Conservation (phyloP, 768 basidiomycete species). For the Cystobasidium onofrii region DNA sequence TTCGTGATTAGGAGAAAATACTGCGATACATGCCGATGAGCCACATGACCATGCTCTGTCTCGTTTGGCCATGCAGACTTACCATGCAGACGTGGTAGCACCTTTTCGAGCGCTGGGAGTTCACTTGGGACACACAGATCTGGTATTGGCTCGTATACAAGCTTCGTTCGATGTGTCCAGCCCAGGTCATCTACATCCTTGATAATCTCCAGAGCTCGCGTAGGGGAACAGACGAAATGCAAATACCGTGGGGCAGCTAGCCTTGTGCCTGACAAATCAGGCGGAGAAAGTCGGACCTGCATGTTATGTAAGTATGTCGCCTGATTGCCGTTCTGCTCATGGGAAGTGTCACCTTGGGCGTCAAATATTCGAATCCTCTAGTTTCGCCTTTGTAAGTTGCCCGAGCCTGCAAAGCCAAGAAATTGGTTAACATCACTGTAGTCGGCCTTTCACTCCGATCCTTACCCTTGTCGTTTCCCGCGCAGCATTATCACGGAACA, state of each 20-base stretch:
- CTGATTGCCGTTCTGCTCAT: not conserved
- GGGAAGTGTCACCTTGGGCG: slow-evolving; percentile 54
- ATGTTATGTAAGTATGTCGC: not conserved
- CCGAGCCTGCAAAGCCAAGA: slow-evolving; percentile 53
- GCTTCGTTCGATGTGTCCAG: slow-evolving; percentile 52
- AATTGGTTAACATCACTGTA: too few relatives aligned
- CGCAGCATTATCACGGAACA: slow-evolving; percentile 51
- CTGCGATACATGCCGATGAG: slow-evolving; percentile 32
- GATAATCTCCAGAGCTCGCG: slow-evolving; percentile 60
- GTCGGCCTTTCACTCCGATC: too few relatives aligned
- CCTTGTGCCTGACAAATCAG: slow-evolving; percentile 55
- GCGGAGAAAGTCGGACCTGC: slow-evolving; percentile 47
- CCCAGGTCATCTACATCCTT: slow-evolving; percentile 54
- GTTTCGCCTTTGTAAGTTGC: slow-evolving; percentile 67
- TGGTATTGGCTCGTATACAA: slow-evolving; percentile 83
- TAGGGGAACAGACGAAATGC: slow-evolving; percentile 80
- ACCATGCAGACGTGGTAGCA: slow-evolving; percentile 53
- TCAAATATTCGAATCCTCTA: slow-evolving; percentile 70
- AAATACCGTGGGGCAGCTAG: slow-evolving; percentile 54
- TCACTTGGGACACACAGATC: slow-evolving; percentile 72
- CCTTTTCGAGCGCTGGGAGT: slow-evolving; percentile 57
- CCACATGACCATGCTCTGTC: too few relatives aligned
- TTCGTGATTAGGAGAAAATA: slow-evolving; percentile 82
- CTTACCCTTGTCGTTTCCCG: slow-evolving; percentile 68
- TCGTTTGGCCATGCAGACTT: not conserved